phyloP scores from a whole-genome alignment of 345 rosid species.

The Carallia pectinifolia region DNA sequence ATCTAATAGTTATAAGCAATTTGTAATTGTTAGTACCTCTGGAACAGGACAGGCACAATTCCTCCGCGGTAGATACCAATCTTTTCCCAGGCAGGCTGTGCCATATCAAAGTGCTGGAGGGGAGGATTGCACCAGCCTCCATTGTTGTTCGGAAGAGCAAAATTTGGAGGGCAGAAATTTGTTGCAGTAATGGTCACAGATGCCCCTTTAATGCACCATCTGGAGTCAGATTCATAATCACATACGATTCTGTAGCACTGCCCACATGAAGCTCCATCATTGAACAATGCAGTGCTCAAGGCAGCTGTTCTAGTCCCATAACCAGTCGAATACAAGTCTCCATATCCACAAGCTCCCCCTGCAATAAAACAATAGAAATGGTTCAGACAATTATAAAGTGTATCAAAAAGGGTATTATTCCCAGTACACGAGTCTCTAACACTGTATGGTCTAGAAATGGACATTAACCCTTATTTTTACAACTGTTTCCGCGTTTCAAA shows the following conservation, averaged over 20 bases:
- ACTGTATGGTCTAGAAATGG: too few species aligned
- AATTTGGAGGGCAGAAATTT: slow-evolving; percentile 38
- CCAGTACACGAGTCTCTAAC: too few species aligned
- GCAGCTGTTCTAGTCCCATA: slow-evolving; percentile 34
- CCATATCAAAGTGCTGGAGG: slow-evolving; percentile 92
- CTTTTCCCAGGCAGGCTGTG: slow-evolving; percentile 89
- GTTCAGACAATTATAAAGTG: neutral
- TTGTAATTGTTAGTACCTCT: slow-evolving; percentile 41
- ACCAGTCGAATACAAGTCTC: slow-evolving; percentile 29
- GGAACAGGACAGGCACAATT: slow-evolving; percentile 77
- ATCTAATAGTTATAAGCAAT: too few species aligned
- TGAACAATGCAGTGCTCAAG: slow-evolving; percentile 32
- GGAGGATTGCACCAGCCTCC: slow-evolving; percentile 99
- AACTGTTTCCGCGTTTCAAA: too few species aligned
- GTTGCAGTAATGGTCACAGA: slow-evolving; percentile 31
- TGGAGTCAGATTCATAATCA: slow-evolving; percentile 22
- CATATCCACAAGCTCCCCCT: slow-evolving; percentile 40
- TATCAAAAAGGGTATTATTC: too few species aligned
- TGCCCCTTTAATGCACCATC: slow-evolving; percentile 28
- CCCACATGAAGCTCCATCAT: slow-evolving; percentile 32
- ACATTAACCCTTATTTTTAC: too few species aligned
- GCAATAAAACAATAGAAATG: neutral
- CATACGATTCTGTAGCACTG: slow-evolving; percentile 27
- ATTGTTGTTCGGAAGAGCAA: slow-evolving; percentile 56
- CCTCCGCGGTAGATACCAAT: slow-evolving; percentile 85